Percentiles rank a stretch among this genome's conserved stretches.
Evolutionary conservation across 2,329 filamentous ascomycete genomes (phyloP).

Genomic region (Pseudocercospora eumusae): DNA sequence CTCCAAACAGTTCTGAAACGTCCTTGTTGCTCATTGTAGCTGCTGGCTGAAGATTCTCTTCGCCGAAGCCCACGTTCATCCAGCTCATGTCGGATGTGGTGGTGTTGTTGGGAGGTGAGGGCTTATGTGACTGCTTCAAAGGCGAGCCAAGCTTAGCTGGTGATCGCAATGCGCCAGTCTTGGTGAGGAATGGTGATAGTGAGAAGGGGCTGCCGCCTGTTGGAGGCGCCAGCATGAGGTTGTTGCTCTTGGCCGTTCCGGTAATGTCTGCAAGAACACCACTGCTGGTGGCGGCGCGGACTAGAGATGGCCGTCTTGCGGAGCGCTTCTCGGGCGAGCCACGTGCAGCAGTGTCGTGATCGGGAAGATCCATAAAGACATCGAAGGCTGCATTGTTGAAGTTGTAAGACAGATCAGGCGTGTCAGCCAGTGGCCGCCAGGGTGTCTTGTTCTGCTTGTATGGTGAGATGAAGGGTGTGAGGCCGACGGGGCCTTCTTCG

Average conservation of each 20-base stretch:
- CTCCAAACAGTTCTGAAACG: slow-evolving; percentile 57
- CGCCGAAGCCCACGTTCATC: slow-evolving; percentile 32
- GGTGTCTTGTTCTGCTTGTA: slow-evolving; percentile 37
- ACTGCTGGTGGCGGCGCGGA: slow-evolving; percentile 63
- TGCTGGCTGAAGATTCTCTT: slow-evolving; percentile 30
- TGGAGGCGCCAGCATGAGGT: slow-evolving; percentile 36
- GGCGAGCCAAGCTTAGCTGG: slow-evolving; percentile 39
- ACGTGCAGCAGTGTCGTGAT: slow-evolving; percentile 49
- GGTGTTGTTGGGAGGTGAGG: slow-evolving; percentile 20
- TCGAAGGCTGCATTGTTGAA: slow-evolving; percentile 53
- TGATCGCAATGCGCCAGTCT: slow-evolving; percentile 29
- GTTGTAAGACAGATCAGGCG: slow-evolving; percentile 32
- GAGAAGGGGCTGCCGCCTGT: slow-evolving; percentile 34
- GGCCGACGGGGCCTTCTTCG: slow-evolving; percentile 60
- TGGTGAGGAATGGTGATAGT: slow-evolving; percentile 37
- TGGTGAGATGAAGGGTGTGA: slow-evolving; percentile 43
- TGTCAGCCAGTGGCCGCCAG: slow-evolving; percentile 39
- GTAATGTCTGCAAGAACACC: slow-evolving; percentile 64
- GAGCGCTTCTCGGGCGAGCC: slow-evolving; percentile 70
- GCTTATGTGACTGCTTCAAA: slow-evolving; percentile 36
- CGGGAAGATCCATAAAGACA: slow-evolving; percentile 54
- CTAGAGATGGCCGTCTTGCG: slow-evolving; percentile 60
- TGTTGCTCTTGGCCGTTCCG: slow-evolving; percentile 55
- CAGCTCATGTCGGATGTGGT: slow-evolving; percentile 29
- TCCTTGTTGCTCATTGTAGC: slow-evolving; percentile 39